Evolutionary conservation across 768 basidiomycete species (phyloP).

Genomic region (Rhodotorula kratochvilovae): DNA sequence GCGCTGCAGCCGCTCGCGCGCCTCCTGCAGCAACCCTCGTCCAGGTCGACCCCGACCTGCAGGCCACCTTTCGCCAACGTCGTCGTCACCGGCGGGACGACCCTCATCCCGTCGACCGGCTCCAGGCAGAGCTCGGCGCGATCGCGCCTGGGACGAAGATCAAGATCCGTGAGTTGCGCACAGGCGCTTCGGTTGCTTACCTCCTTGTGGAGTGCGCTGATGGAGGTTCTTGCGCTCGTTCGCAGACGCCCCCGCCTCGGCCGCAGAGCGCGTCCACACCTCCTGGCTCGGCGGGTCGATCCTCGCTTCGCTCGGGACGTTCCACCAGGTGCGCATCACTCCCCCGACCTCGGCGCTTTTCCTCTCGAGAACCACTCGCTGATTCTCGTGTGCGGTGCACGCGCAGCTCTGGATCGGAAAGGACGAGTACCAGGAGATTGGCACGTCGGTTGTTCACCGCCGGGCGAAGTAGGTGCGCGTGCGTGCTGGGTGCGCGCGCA

Average conservation of each 20-base stretch:
- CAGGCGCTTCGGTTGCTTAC: no score
- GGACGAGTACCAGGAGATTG: constrained; percentile 75
- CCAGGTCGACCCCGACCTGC: constrained; percentile 84
- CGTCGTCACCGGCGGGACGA: constrained; percentile 92
- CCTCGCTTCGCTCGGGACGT: constrained; percentile 87
- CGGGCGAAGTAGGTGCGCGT: constrained; percentile 36
- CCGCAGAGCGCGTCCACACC: constrained; percentile 81
- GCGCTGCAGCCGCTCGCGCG: constrained; percentile 55
- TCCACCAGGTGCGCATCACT: constrained; percentile 59
- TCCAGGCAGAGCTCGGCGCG: constrained; percentile 68
- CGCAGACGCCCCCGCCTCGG: constrained; percentile 68
- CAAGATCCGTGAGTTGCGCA: constrained; percentile 32
- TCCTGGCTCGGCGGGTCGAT: constrained; percentile 96
- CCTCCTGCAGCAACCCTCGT: constrained; percentile 71
- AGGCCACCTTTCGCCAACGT: constrained; percentile 89
- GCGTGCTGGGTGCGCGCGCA: no score
- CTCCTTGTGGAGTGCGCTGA: no score
- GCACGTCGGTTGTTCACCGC: constrained; percentile 39
- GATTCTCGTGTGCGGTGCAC: not conserved
- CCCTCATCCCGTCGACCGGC: constrained; percentile 74
- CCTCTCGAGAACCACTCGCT: not conserved
- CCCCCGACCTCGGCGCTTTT: constrained; percentile 42
- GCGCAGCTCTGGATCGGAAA: constrained; percentile 78
- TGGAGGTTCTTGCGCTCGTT: no score
- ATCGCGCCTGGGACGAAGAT: constrained; percentile 71